Base-by-base conservation (phyloP, 1,284 basidiomycete genomes). In the Boletus mariae region DNA sequence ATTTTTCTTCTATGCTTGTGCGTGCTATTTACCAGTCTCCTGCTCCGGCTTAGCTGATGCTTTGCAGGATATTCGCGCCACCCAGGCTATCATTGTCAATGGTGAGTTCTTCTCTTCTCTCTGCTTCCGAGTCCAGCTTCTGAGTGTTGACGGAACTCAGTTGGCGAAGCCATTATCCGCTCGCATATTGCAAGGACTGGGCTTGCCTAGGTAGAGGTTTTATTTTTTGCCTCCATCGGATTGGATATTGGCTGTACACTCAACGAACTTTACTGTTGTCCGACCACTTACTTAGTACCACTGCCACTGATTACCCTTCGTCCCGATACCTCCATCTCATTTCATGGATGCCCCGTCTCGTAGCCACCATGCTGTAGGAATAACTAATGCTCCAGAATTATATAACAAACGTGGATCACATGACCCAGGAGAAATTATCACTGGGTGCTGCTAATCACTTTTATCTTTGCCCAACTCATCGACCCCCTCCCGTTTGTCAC, bases 1-100 rank as follows among this genome's bases (percentile, higher is more conserved):
- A 89, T 66, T 87, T 87, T 60, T 87, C 84, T 37, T 83, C 83
- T 25, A 87, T 89, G 85, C 75, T 89, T 57, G 85, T 88, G 63
- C 56, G 83, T 71, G 25, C n/a, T 11, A 32, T 44, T 41, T 37
- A n/a, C 23, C 43, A 7, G 15, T 42, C 38, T 3, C 28, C 45
- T 46, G 41, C 45, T 23, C 2, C 10, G 13, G 34, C 43, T 28
- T 35, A 11, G 45, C 32, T 45, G 2, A 49, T 51, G 26, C 45
- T 38, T 55, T 4, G 47, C 51, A 88, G 85, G 86, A 90, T 63
- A 80, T 87, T 59, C 80, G 80, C 60, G 83, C 86, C 25, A 87
- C 86, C n/a, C 86, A 87, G 60, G 75, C 75, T 45, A 86, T 90
- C 58, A 86, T 90, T 59, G 76, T 82, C 29, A 84, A 83, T 64